Evolutionary conservation across 768 basidiomycete genomes (phyloP).

Genomic region (Piloderma croceum): DNA sequence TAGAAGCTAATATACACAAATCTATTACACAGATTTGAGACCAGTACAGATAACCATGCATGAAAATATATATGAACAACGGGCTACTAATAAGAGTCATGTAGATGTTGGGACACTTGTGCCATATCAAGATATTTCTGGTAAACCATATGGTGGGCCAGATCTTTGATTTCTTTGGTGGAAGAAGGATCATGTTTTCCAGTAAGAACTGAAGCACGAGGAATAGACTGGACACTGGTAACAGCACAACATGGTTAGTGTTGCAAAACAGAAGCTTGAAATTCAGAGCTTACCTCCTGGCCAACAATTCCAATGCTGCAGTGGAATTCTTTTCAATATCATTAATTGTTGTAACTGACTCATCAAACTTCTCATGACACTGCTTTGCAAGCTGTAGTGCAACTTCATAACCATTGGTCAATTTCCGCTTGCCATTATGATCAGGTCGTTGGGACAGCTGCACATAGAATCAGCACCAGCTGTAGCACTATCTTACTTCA

Average conservation of each 20-base stretch:
- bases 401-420: conserved; percentile 11
- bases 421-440: conserved; percentile 7
- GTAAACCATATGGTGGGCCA: conserved; percentile 10
- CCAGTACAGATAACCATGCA: no score
- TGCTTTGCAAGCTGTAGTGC: conserved; percentile 12
- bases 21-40: no score
- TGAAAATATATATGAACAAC: no score
- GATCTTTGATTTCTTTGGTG: conserved; percentile 8
- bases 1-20: no score
- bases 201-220: conserved; percentile 11
- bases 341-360: conserved; percentile 9
- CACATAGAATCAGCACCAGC: no score
- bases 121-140: no score
- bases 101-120: no score
- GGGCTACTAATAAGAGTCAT: no score
- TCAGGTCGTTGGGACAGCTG: no score
- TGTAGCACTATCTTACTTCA: no score
- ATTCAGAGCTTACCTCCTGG: conserved; percentile 15
- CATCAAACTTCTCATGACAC: conserved; percentile 12
- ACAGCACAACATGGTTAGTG: conserved; percentile 9
- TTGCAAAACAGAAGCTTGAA: conserved; percentile 8
- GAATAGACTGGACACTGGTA: conserved; percentile 16
- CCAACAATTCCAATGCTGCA: conserved; percentile 14
- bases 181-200: conserved; percentile 10
- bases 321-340: conserved; percentile 11